Percentiles rank a stretch among this genome's conserved stretches.
These are phyloP conservation scores for Millerozyma miso DNA, from an alignment of 805 yeast genomes.

Conservation along the genomic window DNA sequence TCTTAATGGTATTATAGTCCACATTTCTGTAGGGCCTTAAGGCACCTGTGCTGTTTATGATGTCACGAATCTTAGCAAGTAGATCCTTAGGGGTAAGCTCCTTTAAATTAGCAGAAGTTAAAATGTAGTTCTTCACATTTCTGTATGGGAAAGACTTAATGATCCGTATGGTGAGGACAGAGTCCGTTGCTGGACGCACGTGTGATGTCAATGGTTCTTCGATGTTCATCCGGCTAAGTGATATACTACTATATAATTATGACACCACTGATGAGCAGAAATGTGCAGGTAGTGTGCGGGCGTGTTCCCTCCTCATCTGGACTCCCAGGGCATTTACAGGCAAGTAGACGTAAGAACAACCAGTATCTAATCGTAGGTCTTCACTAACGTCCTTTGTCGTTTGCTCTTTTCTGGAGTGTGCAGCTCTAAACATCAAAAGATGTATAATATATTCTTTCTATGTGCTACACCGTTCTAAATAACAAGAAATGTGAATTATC, in stretches of 20 bases:
- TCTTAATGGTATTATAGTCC: slow-evolving; percentile 67
- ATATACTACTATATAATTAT: too few relatives aligned
- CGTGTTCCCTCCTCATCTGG: too few relatives aligned
- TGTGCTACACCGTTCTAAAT: too few relatives aligned
- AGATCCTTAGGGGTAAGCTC: slow-evolving; percentile 63
- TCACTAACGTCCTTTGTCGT: too few relatives aligned
- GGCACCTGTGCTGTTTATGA: slow-evolving; percentile 55
- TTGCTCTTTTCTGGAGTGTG: too few relatives aligned
- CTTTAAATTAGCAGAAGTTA: slow-evolving; percentile 67
- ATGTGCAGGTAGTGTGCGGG: not conserved
- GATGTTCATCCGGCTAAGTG: slow-evolving; percentile 7
- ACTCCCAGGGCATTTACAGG: too few relatives aligned
- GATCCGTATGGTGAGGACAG: slow-evolving; percentile 79
- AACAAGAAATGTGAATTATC: too few relatives aligned
- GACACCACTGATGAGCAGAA: not conserved
- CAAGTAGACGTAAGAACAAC: too few relatives aligned
- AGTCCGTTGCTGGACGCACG: slow-evolving; percentile 65
- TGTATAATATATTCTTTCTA: too few relatives aligned
- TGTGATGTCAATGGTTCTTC: slow-evolving; percentile 80
- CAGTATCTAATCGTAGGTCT: too few relatives aligned
- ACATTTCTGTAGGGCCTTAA: slow-evolving; percentile 82
- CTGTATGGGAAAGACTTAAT: slow-evolving; percentile 90
- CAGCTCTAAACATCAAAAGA: too few relatives aligned
- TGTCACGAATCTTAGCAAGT: slow-evolving; percentile 45
- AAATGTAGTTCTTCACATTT: slow-evolving; percentile 73